Evolutionary conservation across 495 filamentous ascomycete species (phyloP).

Genomic region (Penicillium waksmanii): DNA sequence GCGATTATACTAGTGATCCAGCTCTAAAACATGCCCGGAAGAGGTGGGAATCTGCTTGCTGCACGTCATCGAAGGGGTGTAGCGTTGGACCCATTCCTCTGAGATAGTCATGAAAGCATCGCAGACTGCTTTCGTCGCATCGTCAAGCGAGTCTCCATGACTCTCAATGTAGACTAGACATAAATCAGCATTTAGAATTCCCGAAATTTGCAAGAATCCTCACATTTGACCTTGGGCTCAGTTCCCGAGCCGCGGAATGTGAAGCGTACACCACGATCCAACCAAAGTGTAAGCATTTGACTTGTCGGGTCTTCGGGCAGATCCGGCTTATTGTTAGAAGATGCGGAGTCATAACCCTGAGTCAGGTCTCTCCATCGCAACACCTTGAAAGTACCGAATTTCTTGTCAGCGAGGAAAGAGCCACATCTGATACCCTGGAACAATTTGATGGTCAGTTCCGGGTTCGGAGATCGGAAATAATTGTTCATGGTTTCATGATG

Average conservation of each 20-base stretch:
- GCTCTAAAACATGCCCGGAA: slow-evolving; percentile 41
- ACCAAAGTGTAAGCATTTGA: slow-evolving; percentile 75
- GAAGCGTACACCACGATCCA: slow-evolving; percentile 62
- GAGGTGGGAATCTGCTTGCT: slow-evolving; percentile 44
- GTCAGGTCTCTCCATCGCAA: slow-evolving; percentile 71
- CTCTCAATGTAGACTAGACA: slow-evolving; percentile 61
- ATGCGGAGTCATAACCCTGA: slow-evolving; percentile 63
- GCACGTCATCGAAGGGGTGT: slow-evolving; percentile 45
- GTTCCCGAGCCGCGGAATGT: slow-evolving; percentile 72
- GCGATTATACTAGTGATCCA: slow-evolving; percentile 18
- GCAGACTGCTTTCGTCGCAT: slow-evolving; percentile 56
- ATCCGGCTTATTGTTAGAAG: slow-evolving; percentile 54
- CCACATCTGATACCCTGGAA: slow-evolving; percentile 60
- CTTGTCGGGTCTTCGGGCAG: slow-evolving; percentile 61
- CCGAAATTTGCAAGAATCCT: slow-evolving; percentile 22
- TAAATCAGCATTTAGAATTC: not conserved
- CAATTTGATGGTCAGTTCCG: slow-evolving; percentile 52
- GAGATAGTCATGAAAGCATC: slow-evolving; percentile 55
- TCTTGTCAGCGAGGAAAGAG: slow-evolving; percentile 43
- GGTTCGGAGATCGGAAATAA: slow-evolving; percentile 65
- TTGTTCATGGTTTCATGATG: slow-evolving; percentile 70
- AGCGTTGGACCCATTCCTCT: slow-evolving; percentile 61
- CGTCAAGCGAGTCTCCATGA: slow-evolving; percentile 45
- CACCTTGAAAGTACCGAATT: slow-evolving; percentile 56
- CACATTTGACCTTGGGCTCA: slow-evolving; percentile 70